Percentiles rank a stretch among this genome's conserved stretches.
phyloP scores from a whole-genome alignment of 805 yeast genomes.

The Clavispora phyllophila region DNA sequence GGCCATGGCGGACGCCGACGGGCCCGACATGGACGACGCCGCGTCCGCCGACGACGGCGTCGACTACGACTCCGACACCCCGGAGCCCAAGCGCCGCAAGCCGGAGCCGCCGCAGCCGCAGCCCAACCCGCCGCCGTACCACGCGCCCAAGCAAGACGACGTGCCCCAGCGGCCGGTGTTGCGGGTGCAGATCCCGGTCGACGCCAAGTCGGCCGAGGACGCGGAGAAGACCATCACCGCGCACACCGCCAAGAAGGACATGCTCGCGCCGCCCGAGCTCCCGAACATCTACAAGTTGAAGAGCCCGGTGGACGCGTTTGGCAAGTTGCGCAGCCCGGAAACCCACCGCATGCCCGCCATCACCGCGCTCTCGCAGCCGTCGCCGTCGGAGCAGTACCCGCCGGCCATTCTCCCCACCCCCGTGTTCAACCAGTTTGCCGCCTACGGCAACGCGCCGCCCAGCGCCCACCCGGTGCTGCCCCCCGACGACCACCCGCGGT shows the following conservation, averaged over 20 bases:
- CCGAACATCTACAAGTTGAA: conserved; percentile 3
- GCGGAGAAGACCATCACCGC: conserved; percentile 46
- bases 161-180: conserved; percentile 47
- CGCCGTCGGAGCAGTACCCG: conserved; percentile 18
- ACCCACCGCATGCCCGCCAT: conserved; percentile 13
- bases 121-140: not conserved
- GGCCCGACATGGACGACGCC: conserved; percentile 17
- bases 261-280: conserved; percentile 5
- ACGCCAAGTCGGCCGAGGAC: conserved; percentile 28
- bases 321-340: conserved; percentile 16
- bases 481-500: conserved; percentile 8
- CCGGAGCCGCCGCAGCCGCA: conserved; percentile 1
- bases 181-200: conserved; percentile 61
- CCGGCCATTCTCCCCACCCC: conserved; percentile 25
- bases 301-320: conserved; percentile 7
- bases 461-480: not conserved
- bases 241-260: conserved; percentile 1
- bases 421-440: conserved; percentile 23
- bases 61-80: conserved; percentile 32
- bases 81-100: conserved; percentile 30
- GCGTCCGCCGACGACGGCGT: conserved; percentile 13
- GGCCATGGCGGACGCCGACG: conserved; percentile 10
- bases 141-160: conserved; percentile 5
- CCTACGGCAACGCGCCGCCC: not conserved
- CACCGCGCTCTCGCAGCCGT: conserved; percentile 23